These are phyloP conservation scores for Veloporphyrellus conicus DNA, from an alignment of 1,284 basidiomycete species.

Conservation along the genomic window DNA sequence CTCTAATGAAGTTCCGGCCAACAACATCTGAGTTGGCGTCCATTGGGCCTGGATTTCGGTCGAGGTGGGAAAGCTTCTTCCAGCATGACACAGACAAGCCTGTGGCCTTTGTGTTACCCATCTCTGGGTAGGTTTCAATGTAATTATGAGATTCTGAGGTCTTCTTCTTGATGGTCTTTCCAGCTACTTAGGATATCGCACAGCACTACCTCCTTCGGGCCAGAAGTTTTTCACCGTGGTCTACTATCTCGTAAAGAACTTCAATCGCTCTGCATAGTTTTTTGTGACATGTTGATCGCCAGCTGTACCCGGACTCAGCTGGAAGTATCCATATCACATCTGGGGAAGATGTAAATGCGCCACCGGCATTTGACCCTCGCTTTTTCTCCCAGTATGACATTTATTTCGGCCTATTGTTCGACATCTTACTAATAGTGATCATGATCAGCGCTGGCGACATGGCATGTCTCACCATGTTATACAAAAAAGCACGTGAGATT, in stretches of 20 bases:
- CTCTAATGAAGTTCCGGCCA: neutral
- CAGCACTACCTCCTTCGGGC: neutral
- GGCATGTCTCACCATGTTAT: neutral
- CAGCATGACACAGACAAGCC: neutral
- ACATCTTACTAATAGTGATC: neutral
- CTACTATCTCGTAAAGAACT: neutral
- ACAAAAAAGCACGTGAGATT: slow-evolving; percentile 42
- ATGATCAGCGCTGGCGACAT: neutral
- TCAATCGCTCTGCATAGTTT: neutral
- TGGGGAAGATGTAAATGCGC: slow-evolving; percentile 12
- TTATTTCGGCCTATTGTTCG: neutral
- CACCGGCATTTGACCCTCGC: slow-evolving; percentile 16
- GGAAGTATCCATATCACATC: slow-evolving; percentile 21
- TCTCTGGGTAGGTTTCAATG: neutral
- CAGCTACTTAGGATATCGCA: neutral
- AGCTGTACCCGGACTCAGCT: slow-evolving; percentile 7
- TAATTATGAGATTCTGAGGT: neutral
- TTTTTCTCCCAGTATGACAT: neutral
- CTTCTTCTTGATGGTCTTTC: neutral
- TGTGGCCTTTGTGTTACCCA: neutral
- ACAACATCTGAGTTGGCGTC: neutral
- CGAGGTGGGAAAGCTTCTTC: neutral
- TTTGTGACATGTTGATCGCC: neutral
- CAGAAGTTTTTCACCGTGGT: neutral
- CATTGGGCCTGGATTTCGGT: neutral